Base-by-base conservation (phyloP, 225 moss, liverwort and hornwort species). In the Sphagnum contortum region DNA sequence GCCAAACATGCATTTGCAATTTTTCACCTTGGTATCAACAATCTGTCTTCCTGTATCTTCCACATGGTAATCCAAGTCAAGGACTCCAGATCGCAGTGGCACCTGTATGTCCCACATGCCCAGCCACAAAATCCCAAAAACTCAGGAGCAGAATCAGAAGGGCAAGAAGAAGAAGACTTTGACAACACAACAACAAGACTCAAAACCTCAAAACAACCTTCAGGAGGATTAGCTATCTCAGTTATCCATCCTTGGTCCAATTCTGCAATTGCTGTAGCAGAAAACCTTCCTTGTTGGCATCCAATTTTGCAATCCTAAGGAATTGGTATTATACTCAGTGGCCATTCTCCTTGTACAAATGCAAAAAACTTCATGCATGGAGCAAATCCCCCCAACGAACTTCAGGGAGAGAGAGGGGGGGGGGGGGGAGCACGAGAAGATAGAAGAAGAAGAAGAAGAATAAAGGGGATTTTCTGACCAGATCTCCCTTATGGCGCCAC, bases 31-130 rank as follows among this genome's bases (percentile, higher is more conserved):
- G 69, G 77, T 84, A 68, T 88, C 82, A 51, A 88, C 84, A 71
- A 82, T 72, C 69, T 85, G 81, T 68, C 88, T 84, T 50, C 88
- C 84, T 51, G 85, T 88, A 67, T 88, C 88, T 55, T 88, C 88
- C 4, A 88, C 71, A 71, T 81, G 88, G 73, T 85, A 81, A 76
- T 88, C 85, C 62, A 62, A 67, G 62, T 88, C 88, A 61, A 88
- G 88, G 47, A 88, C 72, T 14, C 88, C 88, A 12, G 88, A 88
- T 77, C 81, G 82, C 59, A 84, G 58, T 57, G 88, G 71, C 51
- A 73, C 81, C 88, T 88, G 67, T 29, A 29, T 29, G 29, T 29
- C n/a, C 70, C 57, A 50, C 52, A 71, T 9, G 29, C 47, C 13
- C 14, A 63, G 69, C 55, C 72, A 52, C 9, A 52, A 6, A 52